These are phyloP conservation scores for Sarocladium brachiariae DNA, from an alignment of 2,329 filamentous ascomycete species.

Conservation along the genomic window DNA sequence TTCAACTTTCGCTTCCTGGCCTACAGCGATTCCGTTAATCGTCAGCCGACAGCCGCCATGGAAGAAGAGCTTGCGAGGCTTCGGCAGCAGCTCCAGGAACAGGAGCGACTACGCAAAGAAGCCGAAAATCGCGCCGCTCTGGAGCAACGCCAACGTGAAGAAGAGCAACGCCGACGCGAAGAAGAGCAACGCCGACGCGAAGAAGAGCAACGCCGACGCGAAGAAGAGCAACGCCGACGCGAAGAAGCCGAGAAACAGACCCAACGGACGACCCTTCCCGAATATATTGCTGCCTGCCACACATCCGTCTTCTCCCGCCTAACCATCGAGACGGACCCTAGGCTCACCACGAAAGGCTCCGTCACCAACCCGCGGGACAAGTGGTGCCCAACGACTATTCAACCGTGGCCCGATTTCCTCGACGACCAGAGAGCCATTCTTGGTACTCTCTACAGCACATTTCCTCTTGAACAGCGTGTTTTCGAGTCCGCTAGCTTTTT, in stretches of 20 bases:
- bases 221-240: slow-evolving; percentile 12
- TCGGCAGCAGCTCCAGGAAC: too few species aligned
- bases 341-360: slow-evolving; percentile 20
- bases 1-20: too few species aligned
- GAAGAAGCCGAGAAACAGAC: slow-evolving; percentile 17
- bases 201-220: neutral
- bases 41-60: too few species aligned
- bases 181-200: neutral
- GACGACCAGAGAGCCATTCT: slow-evolving; percentile 18
- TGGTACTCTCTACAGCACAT: slow-evolving; percentile 15
- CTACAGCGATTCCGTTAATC: too few species aligned
- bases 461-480: slow-evolving; percentile 16
- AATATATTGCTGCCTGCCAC: slow-evolving; percentile 26
- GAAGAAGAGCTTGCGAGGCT: too few species aligned
- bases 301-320: slow-evolving; percentile 19
- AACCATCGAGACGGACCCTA: slow-evolving; percentile 17
- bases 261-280: slow-evolving; percentile 20
- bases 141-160: slow-evolving; percentile 7
- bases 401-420: slow-evolving; percentile 23
- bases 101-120: slow-evolving; percentile 3
- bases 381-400: slow-evolving; percentile 21
- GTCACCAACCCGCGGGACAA: slow-evolving; percentile 24
- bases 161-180: slow-evolving; percentile 9
- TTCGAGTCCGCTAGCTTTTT: slow-evolving; percentile 22
- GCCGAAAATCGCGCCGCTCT: too few species aligned